A percentile compares a stretch with the other conserved stretches of the same genome.
Evolutionary conservation across 2,329 filamentous ascomycete species (phyloP).

Genomic region (Penicillium sp.): DNA sequence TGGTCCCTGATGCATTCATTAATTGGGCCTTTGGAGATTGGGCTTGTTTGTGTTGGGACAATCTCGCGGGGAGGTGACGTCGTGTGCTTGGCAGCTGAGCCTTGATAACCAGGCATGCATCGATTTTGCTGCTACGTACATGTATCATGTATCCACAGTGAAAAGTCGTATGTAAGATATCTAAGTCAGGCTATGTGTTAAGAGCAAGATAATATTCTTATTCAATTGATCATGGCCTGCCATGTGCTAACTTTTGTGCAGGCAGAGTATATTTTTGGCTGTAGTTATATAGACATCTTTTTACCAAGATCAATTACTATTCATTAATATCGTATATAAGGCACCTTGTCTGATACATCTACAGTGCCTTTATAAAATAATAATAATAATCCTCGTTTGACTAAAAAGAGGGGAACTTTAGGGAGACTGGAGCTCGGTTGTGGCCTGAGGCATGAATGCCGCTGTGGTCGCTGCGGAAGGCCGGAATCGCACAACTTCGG

Average conservation of each 20-base stretch:
- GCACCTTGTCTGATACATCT: too few relatives aligned
- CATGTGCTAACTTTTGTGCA: too few relatives aligned
- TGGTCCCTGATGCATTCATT: background rate
- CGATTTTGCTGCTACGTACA: background rate
- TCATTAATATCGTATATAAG: too few relatives aligned
- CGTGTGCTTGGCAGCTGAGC: conserved; percentile 15
- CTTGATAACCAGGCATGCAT: background rate
- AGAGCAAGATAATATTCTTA: too few relatives aligned
- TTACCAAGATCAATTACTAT: too few relatives aligned
- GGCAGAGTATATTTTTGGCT: too few relatives aligned
- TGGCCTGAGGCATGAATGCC: conserved; percentile 24
- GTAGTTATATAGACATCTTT: too few relatives aligned
- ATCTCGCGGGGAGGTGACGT: conserved; percentile 16
- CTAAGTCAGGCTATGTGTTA: background rate
- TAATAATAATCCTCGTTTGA: too few relatives aligned
- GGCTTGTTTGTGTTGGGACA: conserved; percentile 6
- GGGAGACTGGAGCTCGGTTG: background rate
- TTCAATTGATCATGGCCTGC: too few relatives aligned
- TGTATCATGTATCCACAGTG: background rate
- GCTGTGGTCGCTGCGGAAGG: conserved; percentile 21
- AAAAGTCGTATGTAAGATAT: background rate
- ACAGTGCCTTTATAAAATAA: too few relatives aligned
- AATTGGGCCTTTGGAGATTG: background rate
- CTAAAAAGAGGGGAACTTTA: too few relatives aligned
- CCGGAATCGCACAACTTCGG: conserved; percentile 11